A percentile compares a stretch with the other conserved stretches of the same genome.
Conservation (phyloP, 208 protist genomes). For the Leishmania arabica region DNA sequence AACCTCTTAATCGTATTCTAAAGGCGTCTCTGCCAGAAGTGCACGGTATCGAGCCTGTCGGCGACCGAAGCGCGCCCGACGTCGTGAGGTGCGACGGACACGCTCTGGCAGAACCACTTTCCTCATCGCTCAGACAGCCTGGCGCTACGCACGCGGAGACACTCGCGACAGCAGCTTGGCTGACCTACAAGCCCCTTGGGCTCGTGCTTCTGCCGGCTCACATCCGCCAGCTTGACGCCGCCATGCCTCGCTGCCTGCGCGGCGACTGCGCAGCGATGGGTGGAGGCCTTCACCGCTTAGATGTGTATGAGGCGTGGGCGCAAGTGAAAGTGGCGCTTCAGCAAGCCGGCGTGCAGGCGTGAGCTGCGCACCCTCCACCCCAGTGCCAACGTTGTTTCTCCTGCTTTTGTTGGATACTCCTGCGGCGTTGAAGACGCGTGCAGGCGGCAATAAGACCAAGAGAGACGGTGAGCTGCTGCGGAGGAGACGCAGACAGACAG, state of each 20-base stretch:
- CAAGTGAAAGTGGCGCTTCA: neutral
- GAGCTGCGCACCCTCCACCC: neutral
- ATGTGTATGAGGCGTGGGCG: neutral
- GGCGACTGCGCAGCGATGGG: slow-evolving; percentile 3
- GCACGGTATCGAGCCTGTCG: neutral
- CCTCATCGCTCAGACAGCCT: neutral
- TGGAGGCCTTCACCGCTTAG: neutral
- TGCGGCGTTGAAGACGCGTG: neutral
- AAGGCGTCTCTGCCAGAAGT: neutral
- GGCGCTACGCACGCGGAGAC: neutral
- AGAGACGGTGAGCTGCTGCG: neutral
- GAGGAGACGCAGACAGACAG: neutral
- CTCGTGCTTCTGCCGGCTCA: slow-evolving; percentile 20
- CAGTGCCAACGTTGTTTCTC: neutral
- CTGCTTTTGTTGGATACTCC: neutral
- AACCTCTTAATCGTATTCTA: slow-evolving; percentile 23
- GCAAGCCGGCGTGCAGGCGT: slow-evolving; percentile 12
- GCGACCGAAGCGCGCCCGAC: neutral
- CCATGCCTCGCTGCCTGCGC: neutral
- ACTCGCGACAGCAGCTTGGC: slow-evolving; percentile 17
- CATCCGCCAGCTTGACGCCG: neutral
- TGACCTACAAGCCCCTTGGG: slow-evolving; percentile 17
- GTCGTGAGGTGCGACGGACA: neutral
- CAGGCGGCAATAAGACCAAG: neutral
- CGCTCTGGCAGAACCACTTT: neutral